phyloP scores from a whole-genome alignment of 2,329 filamentous ascomycete genomes.

The Periconia sp. region DNA sequence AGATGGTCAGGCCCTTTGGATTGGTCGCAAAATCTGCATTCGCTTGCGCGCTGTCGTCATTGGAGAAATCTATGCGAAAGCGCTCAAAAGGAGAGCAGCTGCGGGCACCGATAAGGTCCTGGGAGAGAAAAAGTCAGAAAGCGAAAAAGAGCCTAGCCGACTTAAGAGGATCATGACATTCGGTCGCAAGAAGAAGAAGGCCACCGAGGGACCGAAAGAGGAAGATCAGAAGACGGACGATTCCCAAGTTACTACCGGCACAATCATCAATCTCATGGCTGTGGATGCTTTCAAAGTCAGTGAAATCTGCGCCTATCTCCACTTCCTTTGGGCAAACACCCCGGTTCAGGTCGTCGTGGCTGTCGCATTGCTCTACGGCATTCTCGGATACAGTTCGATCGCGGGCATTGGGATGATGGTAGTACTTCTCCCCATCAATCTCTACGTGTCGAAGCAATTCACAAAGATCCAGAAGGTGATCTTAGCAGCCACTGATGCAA shows the following conservation, averaged over 20 bases:
- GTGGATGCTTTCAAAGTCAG: slow-evolving; percentile 99
- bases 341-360: slow-evolving; percentile 87
- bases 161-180: slow-evolving; percentile 60
- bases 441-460: slow-evolving; percentile 86
- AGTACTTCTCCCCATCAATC: slow-evolving; percentile 86
- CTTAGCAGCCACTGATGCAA: slow-evolving; percentile 89
- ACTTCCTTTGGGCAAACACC: slow-evolving; percentile 92
- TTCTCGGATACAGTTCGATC: slow-evolving; percentile 91
- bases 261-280: slow-evolving; percentile 99
- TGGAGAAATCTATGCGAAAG: slow-evolving; percentile 96
- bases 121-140: slow-evolving; percentile 58
- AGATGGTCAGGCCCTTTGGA: slow-evolving; percentile 88
- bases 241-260: slow-evolving; percentile 87
- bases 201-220: slow-evolving; percentile 49
- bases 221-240: slow-evolving; percentile 52
- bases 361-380: slow-evolving; percentile 80
- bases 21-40: slow-evolving; percentile 93
- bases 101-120: slow-evolving; percentile 75
- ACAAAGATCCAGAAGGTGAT: slow-evolving; percentile 87
- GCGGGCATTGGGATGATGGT: slow-evolving; percentile 92
- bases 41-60: slow-evolving; percentile 92
- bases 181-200: slow-evolving; percentile 63
- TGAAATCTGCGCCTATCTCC: slow-evolving; percentile 91
- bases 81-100: slow-evolving; percentile 86
- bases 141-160: slow-evolving; percentile 48